Evolutionary conservation across 768 basidiomycete genomes (phyloP), one percentile per base, ranked within the genome.

Genomic region (Hirschioporus abietinus): DNA sequence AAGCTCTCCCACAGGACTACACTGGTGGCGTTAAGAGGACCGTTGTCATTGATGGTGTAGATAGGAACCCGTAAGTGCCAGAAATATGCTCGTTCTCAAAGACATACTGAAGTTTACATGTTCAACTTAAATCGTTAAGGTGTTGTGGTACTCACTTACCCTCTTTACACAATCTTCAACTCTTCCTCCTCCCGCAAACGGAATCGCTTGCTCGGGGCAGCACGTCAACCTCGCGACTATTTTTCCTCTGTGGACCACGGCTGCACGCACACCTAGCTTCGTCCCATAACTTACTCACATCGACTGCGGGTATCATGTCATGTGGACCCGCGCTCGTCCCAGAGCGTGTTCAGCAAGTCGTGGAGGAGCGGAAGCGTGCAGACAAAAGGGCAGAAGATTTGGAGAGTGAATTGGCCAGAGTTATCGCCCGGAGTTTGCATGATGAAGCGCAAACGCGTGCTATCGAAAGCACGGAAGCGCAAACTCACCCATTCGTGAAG

Each of bases 71-170:
- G 87, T 92, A 77, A 71, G 89, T 74, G 61, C 36, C 30, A 12
- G 8, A 30, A 30, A 30, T 30, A 30, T 30, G 30, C 70, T 42
- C 69, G 61, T 64, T 76, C 70, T 52, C 63, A 24, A 64, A 10
- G 12, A n/a, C 36, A 64, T 20, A 25, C 65, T 42, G 17, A 18
- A 69, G 52, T 52, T 18, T 70, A n/a, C n/a, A 7, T 24, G 30
- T 63, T 20, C 15, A 63, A 60, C 58, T 68, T 73, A 1, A 71
- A 42, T 67, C n/a, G n/a, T n/a, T n/a, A n/a, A 91, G 89, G 65
- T 93, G 93, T 76, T 91, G 90, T 66, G 90, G 92, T 12, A 93
- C 94, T 18, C 95, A 97, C 75, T 82, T 90, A 64, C 91, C 93
- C 7, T 87, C 86, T 64, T 82, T 95, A 63, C 82, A 88, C 68